phyloP scores from a whole-genome alignment of 495 filamentous ascomycete species.

The Ramalina peruviana region DNA sequence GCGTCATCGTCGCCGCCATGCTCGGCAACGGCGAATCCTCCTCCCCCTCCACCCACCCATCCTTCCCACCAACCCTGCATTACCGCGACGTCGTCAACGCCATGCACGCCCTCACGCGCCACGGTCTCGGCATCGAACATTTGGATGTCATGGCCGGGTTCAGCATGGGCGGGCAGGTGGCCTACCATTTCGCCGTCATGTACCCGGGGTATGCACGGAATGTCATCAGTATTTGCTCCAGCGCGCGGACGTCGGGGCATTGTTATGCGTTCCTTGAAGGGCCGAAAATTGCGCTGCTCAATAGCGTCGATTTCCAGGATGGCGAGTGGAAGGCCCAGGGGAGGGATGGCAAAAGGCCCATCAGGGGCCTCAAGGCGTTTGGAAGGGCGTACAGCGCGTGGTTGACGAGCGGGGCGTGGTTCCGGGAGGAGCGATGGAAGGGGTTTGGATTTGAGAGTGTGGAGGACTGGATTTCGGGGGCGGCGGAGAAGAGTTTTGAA shows the following conservation, averaged over 20 bases:
- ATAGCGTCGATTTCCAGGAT: slow-evolving; percentile 27
- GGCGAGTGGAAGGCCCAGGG: slow-evolving; percentile 18
- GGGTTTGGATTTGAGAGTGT: slow-evolving; percentile 22
- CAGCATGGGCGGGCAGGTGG: slow-evolving; percentile 35
- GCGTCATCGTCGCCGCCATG: slow-evolving; percentile 26
- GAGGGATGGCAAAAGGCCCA: slow-evolving; percentile 13
- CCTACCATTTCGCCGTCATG: slow-evolving; percentile 32
- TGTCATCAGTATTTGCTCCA: slow-evolving; percentile 26
- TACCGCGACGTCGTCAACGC: slow-evolving; percentile 24
- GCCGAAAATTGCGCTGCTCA: slow-evolving; percentile 26
- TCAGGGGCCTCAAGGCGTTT: slow-evolving; percentile 27
- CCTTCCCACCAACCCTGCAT: slow-evolving; percentile 17
- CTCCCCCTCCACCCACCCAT: slow-evolving; percentile 21
- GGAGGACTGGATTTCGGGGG: slow-evolving; percentile 22
- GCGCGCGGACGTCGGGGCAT: slow-evolving; percentile 28
- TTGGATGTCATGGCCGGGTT: slow-evolving; percentile 29
- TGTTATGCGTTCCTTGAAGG: slow-evolving; percentile 37
- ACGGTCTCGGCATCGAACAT: slow-evolving; percentile 16
- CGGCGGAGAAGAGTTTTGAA: slow-evolving; percentile 18
- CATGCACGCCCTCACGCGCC: slow-evolving; percentile 19
- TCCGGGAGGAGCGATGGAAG: slow-evolving; percentile 24
- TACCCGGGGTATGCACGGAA: slow-evolving; percentile 27
- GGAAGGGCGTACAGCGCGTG: slow-evolving; percentile 30
- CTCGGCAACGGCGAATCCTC: slow-evolving; percentile 26
- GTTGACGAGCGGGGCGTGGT: slow-evolving; percentile 30